Conservation (phyloP, 2,329 filamentous ascomycete genomes). For the Sarocladiaceae sp. region DNA sequence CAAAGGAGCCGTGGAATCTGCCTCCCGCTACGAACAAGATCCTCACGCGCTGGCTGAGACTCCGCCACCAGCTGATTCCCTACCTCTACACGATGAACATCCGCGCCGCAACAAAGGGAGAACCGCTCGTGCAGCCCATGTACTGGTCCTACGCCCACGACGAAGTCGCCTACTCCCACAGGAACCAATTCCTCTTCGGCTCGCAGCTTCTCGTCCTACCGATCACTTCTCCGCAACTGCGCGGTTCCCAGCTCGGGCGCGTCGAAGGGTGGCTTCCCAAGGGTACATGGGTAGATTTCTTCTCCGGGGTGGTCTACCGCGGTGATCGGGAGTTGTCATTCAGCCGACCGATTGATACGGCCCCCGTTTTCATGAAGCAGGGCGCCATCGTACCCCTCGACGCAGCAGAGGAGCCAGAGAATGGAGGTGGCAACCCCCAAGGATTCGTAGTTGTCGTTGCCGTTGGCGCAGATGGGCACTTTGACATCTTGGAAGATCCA, state of each 20-base stretch:
- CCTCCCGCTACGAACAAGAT: slow-evolving; percentile 36
- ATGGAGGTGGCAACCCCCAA: slow-evolving; percentile 41
- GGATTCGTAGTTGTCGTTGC: slow-evolving; percentile 42
- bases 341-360: slow-evolving; percentile 40
- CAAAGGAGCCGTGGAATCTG: slow-evolving; percentile 57
- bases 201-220: slow-evolving; percentile 49
- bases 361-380: slow-evolving; percentile 48
- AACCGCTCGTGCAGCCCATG: slow-evolving; percentile 53
- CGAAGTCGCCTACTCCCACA: slow-evolving; percentile 47
- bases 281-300: slow-evolving; percentile 49
- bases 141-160: slow-evolving; percentile 53
- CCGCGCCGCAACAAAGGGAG: slow-evolving; percentile 32
- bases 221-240: slow-evolving; percentile 44
- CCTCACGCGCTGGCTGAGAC: slow-evolving; percentile 42
- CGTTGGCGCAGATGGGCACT: slow-evolving; percentile 39
- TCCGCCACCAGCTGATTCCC: slow-evolving; percentile 53
- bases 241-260: slow-evolving; percentile 9
- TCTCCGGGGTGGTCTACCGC: slow-evolving; percentile 51
- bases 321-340: slow-evolving; percentile 46
- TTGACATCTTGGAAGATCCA: slow-evolving; percentile 42
- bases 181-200: slow-evolving; percentile 56
- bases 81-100: slow-evolving; percentile 55
- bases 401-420: slow-evolving; percentile 28
- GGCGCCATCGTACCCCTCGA: slow-evolving; percentile 55
- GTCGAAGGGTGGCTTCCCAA: slow-evolving; percentile 52